These are phyloP conservation scores for Selaginella moellendorffii DNA, from an alignment of 75 land plant species.

Conservation along the genomic window DNA sequence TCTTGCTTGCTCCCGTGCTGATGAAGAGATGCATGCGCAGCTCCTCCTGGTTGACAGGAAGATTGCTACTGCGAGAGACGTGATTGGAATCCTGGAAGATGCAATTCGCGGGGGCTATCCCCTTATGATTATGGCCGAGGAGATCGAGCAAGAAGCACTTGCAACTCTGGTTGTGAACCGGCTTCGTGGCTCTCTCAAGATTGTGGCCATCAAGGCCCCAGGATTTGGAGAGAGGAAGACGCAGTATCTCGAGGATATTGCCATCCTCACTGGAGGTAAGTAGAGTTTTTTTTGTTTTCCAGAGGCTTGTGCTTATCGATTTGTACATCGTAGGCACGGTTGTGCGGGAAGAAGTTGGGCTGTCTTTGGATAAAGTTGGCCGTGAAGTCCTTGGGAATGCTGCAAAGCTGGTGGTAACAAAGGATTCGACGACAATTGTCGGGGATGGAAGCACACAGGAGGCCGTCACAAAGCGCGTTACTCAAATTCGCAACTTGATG, in stretches of 20 bases:
- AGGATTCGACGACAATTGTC: constrained; percentile 74
- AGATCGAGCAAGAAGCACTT: constrained; percentile 66
- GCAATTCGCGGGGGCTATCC: constrained; percentile 74
- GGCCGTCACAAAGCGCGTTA: constrained; percentile 43
- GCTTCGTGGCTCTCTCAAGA: constrained; percentile 48
- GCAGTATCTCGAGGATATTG: constrained; percentile 73
- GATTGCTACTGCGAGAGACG: constrained; percentile 58
- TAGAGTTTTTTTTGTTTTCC: too few relatives aligned
- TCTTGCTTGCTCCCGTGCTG: too few relatives aligned
- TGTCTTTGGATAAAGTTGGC: constrained; percentile 53
- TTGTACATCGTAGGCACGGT: constrained; percentile 68
- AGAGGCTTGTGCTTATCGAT: too few relatives aligned
- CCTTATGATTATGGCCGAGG: constrained; percentile 68
- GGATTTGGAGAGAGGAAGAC: constrained; percentile 80
- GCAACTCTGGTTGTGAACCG: constrained; percentile 68
- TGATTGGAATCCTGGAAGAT: constrained; percentile 58
- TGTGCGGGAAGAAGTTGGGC: constrained; percentile 62
- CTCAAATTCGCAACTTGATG: constrained; percentile 36
- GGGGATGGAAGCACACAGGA: constrained; percentile 65
- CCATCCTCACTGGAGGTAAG: constrained; percentile 70
- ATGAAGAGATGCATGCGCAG: too few relatives aligned
- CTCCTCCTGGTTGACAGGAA: constrained; percentile 66
- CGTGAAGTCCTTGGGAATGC: constrained; percentile 69
- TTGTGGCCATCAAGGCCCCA: constrained; percentile 63
- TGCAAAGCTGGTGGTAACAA: constrained; percentile 50